Conservation (phyloP, 805 yeast genomes). For the Wickerhamomyces tratensis region DNA sequence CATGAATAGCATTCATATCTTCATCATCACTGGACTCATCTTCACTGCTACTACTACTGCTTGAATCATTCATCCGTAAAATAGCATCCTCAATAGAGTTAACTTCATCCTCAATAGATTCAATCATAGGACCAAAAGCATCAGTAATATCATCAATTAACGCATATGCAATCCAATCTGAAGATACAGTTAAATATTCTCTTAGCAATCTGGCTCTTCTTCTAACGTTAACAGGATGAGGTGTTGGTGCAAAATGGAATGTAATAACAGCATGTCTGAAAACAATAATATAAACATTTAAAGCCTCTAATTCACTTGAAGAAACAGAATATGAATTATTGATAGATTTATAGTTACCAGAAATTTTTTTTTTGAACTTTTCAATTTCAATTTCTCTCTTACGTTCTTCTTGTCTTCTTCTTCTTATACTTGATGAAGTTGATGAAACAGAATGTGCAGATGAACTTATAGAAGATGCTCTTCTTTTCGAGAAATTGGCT, state of each 20-base stretch:
- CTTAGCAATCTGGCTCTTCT: conserved; percentile 80
- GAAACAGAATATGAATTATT: conserved; percentile 4
- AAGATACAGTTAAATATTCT: conserved; percentile 81
- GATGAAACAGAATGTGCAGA: conserved; percentile 3
- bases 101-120: conserved; percentile 88
- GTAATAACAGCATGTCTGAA: conserved; percentile 87
- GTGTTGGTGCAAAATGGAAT: conserved; percentile 90
- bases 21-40: conserved; percentile 25
- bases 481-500: no score
- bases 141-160: conserved; percentile 95
- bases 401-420: conserved; percentile 8
- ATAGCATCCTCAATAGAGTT: conserved; percentile 92
- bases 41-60: conserved; percentile 32
- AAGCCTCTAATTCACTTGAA: conserved; percentile 61
- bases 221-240: conserved; percentile 93
- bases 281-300: conserved; percentile 88
- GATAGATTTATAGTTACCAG: conserved; percentile 34
- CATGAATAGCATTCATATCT: conserved; percentile 18
- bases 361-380: conserved; percentile 27
- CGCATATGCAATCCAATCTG: conserved; percentile 98
- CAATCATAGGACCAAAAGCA: conserved; percentile 95
- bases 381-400: conserved; percentile 23
- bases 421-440: conserved; percentile 16
- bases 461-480: conserved; percentile 8
- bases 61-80: conserved; percentile 67